Base-by-base conservation (phyloP, 345 rosid species). In the Eucalyptus sp. region DNA sequence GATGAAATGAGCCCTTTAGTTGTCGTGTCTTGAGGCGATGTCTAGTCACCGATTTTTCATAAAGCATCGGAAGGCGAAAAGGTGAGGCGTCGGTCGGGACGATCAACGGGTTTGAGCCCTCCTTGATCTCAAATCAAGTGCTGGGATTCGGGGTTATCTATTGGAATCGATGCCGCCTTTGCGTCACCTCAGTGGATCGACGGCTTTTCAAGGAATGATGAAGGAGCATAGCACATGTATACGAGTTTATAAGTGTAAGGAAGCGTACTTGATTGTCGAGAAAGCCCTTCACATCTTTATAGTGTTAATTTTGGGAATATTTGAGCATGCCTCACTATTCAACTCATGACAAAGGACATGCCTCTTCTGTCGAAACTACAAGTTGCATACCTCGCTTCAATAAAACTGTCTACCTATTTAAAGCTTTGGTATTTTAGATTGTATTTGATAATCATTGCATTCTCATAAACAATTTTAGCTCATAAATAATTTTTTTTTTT, bases 401-500 rank as follows among this genome's bases (percentile, higher is more conserved):
- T 33, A 71, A 10, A 71, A 68, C 1, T 17, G 15, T 76, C 48
- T 76, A 37, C 8, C 48, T 22, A 20, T 76, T 20, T 10, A 43
- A 24, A 41, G 41, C 29, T 76, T 76, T 10, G 48, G 2, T 48
- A 20, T 76, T 41, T 41, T 25, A 41, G 5, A 52, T 2, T 52
- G 3, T 10, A 52, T 20, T 52, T 20, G 25, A 52, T 52, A 52
- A 52, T 52, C 5, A 20, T 52, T 18, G 2, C 10, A 18, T 52
- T 52, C 25, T 52, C 25, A 52, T 52, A 52, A 52, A 52, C 1
- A 52, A 52, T 52, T 52, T 52, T 52, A 50, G 7, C 16, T 50
- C 1, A 50, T 3, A 50, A 50, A 51, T 6, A 3, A 6, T 1
- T 17, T 7, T 7, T 50, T 7, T 50, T 0, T 16, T 18, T 52